Evolutionary conservation across 495 filamentous ascomycete species (phyloP).

Genomic region (Aspergillus nanangensis): DNA sequence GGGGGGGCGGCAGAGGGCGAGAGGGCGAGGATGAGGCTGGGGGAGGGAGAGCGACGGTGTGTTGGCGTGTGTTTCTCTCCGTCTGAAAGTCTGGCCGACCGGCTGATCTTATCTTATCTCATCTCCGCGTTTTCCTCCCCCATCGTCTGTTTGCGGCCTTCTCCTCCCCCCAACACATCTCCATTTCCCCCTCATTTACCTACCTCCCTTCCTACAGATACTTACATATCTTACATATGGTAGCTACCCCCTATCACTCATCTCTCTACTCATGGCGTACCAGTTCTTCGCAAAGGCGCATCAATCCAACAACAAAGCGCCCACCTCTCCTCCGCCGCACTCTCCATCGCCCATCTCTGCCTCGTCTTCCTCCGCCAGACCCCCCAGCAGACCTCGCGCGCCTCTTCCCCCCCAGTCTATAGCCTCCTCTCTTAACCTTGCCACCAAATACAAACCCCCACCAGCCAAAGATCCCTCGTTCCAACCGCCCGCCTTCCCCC

Average conservation of each 20-base stretch:
- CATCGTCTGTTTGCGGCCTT: conserved; percentile 6
- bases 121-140: conserved; percentile 37
- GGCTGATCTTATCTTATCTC: conserved; percentile 39
- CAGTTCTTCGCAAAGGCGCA: conserved; percentile 39
- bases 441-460: conserved; percentile 21
- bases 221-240: no score
- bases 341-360: conserved; percentile 18
- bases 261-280: conserved; percentile 39
- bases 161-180: background rate
- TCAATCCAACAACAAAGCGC: conserved; percentile 18
- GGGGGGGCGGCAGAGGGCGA: conserved; percentile 7
- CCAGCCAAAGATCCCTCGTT: conserved; percentile 23
- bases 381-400: background rate
- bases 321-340: conserved; percentile 23
- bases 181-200: background rate
- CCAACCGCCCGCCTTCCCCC: conserved; percentile 29
- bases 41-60: conserved; percentile 11
- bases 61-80: conserved; percentile 13
- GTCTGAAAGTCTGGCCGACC: conserved; percentile 14
- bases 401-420: conserved; percentile 12
- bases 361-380: conserved; percentile 7
- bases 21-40: no score
- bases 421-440: conserved; percentile 12
- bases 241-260: no score
- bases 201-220: no score